phyloP scores from a whole-genome alignment of 2,329 filamentous ascomycete species.

The Fusarium clavum region DNA sequence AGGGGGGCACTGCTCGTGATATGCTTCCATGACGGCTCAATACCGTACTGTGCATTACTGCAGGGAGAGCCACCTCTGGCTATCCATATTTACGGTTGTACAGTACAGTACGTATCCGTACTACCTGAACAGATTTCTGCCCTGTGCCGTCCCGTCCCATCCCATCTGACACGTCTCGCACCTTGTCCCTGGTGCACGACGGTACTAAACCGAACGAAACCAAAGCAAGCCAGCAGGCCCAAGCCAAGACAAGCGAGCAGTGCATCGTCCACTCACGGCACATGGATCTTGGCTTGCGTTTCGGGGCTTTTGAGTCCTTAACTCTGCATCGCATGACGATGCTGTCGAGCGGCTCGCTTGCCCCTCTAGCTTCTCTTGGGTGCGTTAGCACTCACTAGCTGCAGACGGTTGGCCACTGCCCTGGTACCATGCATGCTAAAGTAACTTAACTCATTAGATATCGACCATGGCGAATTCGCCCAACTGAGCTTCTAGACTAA shows the following conservation, averaged over 20 bases:
- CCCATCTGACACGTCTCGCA: slow-evolving; percentile 38
- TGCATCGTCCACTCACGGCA: slow-evolving; percentile 25
- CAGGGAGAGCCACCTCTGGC: background rate
- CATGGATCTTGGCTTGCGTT: slow-evolving; percentile 29
- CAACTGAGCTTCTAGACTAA: slow-evolving; percentile 39
- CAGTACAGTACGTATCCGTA: background rate
- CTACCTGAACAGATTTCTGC: background rate
- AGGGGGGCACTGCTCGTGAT: background rate
- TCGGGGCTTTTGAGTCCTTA: slow-evolving; percentile 34
- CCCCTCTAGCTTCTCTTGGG: slow-evolving; percentile 22
- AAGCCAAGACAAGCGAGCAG: slow-evolving; percentile 4
- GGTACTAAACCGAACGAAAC: background rate
- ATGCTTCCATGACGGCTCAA: background rate
- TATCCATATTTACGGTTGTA: background rate
- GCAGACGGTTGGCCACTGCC: slow-evolving; percentile 37
- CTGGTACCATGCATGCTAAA: slow-evolving; percentile 19
- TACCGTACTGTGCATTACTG: background rate
- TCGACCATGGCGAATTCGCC: slow-evolving; percentile 19
- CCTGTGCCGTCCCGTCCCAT: slow-evolving; percentile 22
- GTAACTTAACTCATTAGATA: slow-evolving; percentile 8
- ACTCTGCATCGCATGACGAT: slow-evolving; percentile 41
- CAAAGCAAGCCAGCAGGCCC: slow-evolving; percentile 17
- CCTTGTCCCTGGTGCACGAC: slow-evolving; percentile 20
- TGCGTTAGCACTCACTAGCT: slow-evolving; percentile 35
- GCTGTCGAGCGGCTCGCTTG: slow-evolving; percentile 31